Base-by-base conservation (phyloP, 768 basidiomycete genomes). In the Phylloporus arenicola region DNA sequence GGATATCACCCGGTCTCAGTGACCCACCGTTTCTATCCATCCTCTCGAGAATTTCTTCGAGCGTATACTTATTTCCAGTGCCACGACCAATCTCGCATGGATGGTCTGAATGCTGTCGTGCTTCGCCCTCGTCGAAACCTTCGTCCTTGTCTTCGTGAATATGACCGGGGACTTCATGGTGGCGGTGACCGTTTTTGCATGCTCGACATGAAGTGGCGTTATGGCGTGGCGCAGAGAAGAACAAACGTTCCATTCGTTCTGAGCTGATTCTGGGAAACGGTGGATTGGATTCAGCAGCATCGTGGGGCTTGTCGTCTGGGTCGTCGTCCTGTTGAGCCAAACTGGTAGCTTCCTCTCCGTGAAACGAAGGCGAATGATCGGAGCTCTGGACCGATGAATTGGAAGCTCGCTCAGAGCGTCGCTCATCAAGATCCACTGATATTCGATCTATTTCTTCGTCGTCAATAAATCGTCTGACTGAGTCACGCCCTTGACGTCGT, bases 191-290 rank as follows among this genome's bases (percentile, higher is more conserved):
- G 22, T 27, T 27, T 60, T 78, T 77, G 60, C 89, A 92, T 45
- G 83, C 55, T 38, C 55, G 64, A 60, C 88, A 88, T 3, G 83
- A 86, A 52, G 76, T 74, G 17, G 78, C 74, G 56, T 90, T 81
- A 56, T 92, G 90, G 39, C 81, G 82, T 3, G 87, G 85, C 2
- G 84, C 81, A 41, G 82, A 82, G 68, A 89, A 91, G 71, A 94
- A 92, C 45, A 93, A 68, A 0, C 79, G 75, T 62, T 95, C 90
- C 34, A 92, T 76, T 38, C 78, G 81, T 39, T 81, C 80, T 9
- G 88, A 90, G 19, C 86, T 81, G 40, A 93, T 92, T 52, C 82
- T 80, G 1, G 92, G 92, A 71, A 96, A 92, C 1, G 88, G 83
- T 0, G 82, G 56, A 22, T 48, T 50, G 27, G 57, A 22, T 20